Base-by-base conservation (phyloP, 108 stramenopile genomes). In the Cyclotella sp. region DNA sequence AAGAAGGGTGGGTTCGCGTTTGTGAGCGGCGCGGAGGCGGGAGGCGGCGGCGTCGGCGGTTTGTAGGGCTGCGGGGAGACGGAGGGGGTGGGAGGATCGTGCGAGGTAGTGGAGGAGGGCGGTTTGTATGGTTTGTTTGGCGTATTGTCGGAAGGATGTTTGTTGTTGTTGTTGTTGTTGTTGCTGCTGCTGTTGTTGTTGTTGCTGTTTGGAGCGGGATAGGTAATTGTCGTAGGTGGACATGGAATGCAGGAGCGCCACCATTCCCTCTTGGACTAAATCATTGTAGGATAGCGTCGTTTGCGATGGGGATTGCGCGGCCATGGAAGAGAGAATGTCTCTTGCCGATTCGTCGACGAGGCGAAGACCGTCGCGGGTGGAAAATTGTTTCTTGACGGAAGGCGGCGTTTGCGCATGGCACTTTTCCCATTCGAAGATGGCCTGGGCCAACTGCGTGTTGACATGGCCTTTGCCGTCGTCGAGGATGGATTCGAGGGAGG, bases 341-440 rank as follows among this genome's bases (percentile, higher is more conserved):
- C 64, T 51, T 9, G 85, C 87, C 60, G 85, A 55, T 19, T 77
- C 67, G 15, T 88, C 84, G 0, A 90, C 87, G 45, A 86, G 80
- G 45, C 87, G 86, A 27, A 90, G 71, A 7, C 90, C 90, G 47
- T 82, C 82, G 0, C 90, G 81, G 2, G 87, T 87, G 14, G 87
- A 88, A 69, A 79, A 87, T 34, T 81, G 62, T 53, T 84, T 51
- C 14, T 75, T 65, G 0, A 27, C 26, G 14, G 40, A 11, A 16
- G 42, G 22, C 9, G 74, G 44, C 49, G 77, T 73, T 41, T 79
- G 73, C 30, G 82, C 77, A 51, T 82, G 87, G 18, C 69, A 63
- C 60, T 73, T 74, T 70, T 90, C 90, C 90, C 90, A 90, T 73
- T 85, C 69, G 49, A 78, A 90, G 40, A 90, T 87, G n/a, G 84